A percentile compares a stretch with the other conserved stretches of the same genome.
Evolutionary conservation across 305 asterid genomes (phyloP).

Genomic region (Stenogyne calaminthoides): DNA sequence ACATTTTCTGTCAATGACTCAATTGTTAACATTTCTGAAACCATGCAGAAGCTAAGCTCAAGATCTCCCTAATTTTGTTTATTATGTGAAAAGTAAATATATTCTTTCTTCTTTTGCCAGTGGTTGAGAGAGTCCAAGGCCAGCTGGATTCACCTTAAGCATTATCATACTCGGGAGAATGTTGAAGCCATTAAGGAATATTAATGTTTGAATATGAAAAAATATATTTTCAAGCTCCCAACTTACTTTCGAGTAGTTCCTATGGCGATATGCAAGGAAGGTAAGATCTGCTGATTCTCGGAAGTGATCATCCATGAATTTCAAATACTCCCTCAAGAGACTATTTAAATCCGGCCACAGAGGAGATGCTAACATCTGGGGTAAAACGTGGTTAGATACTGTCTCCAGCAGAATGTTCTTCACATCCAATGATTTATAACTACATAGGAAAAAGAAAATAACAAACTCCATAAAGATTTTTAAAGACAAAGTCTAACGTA

Average conservation of each 20-base stretch:
- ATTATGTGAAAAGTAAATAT: background rate
- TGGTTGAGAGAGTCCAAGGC: background rate
- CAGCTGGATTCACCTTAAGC: slow-evolving; percentile 5
- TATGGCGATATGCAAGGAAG: slow-evolving; percentile 93
- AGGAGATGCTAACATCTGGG: slow-evolving; percentile 90
- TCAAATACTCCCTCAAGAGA: slow-evolving; percentile 71
- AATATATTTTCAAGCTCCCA: slow-evolving; percentile 22
- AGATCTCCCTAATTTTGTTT: background rate
- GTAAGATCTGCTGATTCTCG: slow-evolving; percentile 98
- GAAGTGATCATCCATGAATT: slow-evolving; percentile 94
- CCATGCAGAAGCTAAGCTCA: background rate
- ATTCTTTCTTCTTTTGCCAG: background rate
- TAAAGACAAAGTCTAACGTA: background rate
- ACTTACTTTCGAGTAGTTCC: slow-evolving; percentile 90
- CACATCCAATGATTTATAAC: slow-evolving; percentile 95
- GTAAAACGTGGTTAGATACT: slow-evolving; percentile 87
- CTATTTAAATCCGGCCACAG: slow-evolving; percentile 74
- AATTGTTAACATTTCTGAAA: background rate
- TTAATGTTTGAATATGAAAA: background rate
- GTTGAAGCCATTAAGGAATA: background rate
- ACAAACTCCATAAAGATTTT: slow-evolving; percentile 22
- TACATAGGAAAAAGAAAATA: slow-evolving; percentile 40
- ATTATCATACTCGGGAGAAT: slow-evolving; percentile 23
- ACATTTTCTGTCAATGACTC: background rate
- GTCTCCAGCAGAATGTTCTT: slow-evolving; percentile 97